Conservation (phyloP, 2,329 filamentous ascomycete species). For the Neurospora sp. region DNA sequence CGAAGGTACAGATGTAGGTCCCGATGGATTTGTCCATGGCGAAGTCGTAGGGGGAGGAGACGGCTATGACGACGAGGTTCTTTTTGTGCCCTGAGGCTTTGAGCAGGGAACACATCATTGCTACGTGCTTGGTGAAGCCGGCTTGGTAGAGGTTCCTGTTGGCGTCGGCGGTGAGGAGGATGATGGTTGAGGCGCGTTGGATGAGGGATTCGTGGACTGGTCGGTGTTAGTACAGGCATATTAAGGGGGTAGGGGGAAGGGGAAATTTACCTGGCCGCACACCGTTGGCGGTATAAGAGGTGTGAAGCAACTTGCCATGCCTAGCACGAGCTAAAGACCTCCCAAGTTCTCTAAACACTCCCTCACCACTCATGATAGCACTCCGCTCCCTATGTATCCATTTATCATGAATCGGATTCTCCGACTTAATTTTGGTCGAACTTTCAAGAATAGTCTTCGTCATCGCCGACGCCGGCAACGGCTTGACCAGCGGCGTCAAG, state of each 20-base stretch:
- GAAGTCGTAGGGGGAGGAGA: constrained; percentile 95
- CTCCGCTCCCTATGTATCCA: constrained; percentile 49
- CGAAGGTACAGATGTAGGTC: constrained; percentile 91
- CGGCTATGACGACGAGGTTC: constrained; percentile 80
- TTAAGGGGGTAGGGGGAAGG: neutral
- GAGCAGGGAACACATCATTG: constrained; percentile 87
- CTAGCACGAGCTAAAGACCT: constrained; percentile 77
- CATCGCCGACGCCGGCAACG: constrained; percentile 78
- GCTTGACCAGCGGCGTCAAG: constrained; percentile 81
- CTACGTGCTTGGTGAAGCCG: constrained; percentile 90
- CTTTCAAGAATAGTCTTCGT: constrained; percentile 58
- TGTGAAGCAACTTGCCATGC: constrained; percentile 80
- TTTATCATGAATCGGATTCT: constrained; percentile 37
- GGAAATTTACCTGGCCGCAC: constrained; percentile 55
- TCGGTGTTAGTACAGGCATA: constrained; percentile 5
- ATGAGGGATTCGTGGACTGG: constrained; percentile 83
- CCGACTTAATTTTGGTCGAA: constrained; percentile 28
- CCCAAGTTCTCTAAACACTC: constrained; percentile 83
- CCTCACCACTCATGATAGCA: constrained; percentile 79
- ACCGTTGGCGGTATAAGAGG: constrained; percentile 89
- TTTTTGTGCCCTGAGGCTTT: constrained; percentile 72
- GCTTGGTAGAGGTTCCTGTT: constrained; percentile 90
- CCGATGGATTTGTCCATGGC: constrained; percentile 84
- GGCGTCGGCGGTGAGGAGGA: constrained; percentile 86
- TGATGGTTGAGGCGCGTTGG: constrained; percentile 75